Base-by-base conservation (phyloP, 257 asterid genomes). In the Linderniella brevidens region DNA sequence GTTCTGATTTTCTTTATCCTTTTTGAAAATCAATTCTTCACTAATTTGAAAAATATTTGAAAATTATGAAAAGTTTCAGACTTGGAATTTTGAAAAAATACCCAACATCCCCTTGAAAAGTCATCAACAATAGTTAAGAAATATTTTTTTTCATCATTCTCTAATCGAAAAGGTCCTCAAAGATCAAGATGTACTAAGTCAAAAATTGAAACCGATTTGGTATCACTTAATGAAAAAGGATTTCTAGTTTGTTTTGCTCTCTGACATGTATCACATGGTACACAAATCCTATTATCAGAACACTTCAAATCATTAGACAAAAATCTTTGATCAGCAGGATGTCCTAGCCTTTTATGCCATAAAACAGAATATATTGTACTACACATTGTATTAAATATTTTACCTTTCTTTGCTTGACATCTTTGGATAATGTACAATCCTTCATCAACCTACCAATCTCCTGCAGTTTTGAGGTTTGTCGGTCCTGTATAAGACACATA, bases 291-390 rank as follows among this genome's bases (percentile, higher is more conserved):
- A 11, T 9, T 2, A 1, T 40, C 5, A 4, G 9, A 11, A 40
- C 9, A 40, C 15, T 13, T 40, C 3, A 43, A 5, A 8, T 15
- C 13, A 43, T 8, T 1, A 18, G 17, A 43, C 4, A 43, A 8
- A 8, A 11, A 8, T 11, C n/a, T 43, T 43, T 8, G 16, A 43
- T 13, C 17, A 10, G 48, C 13, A 10, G 48, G 48, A 43, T 43
- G 48, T 1, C 48, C 48, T 10, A 43, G 8, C 17, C 48, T 11
- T 10, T 43, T 43, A 43, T 43, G 48, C 48, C 48, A 43, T 8
- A 43, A n/a, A 43, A 8, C 1, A 9, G 4, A 43, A 11, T 1
- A 13, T n/a, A 6, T n/a, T 25, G 32, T 25, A 1, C 18, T 5
- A 43, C 32, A 6, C 4, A n/a, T 6, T 1, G 4, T n/a, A 8